A percentile compares a stretch with the other conserved stretches of the same genome.
Evolutionary conservation across 2,329 filamentous ascomycete genomes (phyloP).

Genomic region (Hymenoscyphus fructigenus): DNA sequence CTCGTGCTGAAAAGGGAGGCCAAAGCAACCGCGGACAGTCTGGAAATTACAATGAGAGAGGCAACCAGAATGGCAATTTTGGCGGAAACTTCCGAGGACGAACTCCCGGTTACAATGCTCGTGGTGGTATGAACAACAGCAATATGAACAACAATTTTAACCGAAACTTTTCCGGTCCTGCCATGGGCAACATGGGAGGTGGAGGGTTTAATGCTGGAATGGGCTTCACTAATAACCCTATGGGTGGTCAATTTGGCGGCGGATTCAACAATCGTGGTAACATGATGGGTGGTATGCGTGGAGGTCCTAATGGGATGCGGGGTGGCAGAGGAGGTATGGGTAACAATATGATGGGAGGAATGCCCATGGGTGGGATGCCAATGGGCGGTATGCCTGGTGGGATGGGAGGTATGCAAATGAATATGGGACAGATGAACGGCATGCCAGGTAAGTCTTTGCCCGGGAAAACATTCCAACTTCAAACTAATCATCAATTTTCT

Average conservation of each 20-base stretch:
- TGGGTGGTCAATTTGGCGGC: conserved; percentile 49
- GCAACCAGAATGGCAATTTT: conserved; percentile 38
- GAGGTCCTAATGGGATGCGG: conserved; percentile 57
- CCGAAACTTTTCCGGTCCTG: conserved; percentile 47
- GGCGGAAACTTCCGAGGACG: conserved; percentile 43
- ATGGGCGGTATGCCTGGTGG: conserved; percentile 51
- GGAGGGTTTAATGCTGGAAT: conserved; percentile 44
- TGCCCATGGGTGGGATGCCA: conserved; percentile 55
- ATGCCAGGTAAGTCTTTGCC: conserved; percentile 55
- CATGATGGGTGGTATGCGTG: conserved; percentile 51
- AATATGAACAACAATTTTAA: conserved; percentile 56
- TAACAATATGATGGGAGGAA: conserved; percentile 44
- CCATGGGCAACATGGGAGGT: conserved; percentile 45
- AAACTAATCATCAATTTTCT: neutral
- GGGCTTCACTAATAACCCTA: conserved; percentile 46
- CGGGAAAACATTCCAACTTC: conserved; percentile 8
- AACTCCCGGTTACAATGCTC: conserved; percentile 44
- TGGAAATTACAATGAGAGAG: conserved; percentile 48
- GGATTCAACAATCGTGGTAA: conserved; percentile 50
- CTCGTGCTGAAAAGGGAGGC: conserved; percentile 63
- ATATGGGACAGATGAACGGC: conserved; percentile 50
- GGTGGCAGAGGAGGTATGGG: conserved; percentile 54
- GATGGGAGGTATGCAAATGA: conserved; percentile 36
- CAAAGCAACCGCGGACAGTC: conserved; percentile 52
- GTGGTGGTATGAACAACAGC: conserved; percentile 43